Conservation (phyloP, 2,329 filamentous ascomycete species). For the Gaeumannomyces sp. region DNA sequence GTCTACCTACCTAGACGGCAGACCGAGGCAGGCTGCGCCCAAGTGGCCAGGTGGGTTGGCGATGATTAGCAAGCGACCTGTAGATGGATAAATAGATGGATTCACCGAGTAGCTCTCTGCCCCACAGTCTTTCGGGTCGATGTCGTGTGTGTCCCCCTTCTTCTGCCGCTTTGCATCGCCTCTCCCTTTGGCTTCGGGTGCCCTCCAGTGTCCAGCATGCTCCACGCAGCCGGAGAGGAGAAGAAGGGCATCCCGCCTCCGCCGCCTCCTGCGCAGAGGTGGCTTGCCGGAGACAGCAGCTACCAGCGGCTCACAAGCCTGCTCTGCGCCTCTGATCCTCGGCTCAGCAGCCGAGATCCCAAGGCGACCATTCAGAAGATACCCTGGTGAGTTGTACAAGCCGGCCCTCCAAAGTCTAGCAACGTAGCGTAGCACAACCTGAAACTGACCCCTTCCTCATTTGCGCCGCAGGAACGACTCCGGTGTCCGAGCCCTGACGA, state of each 20-base stretch:
- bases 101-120: background rate
- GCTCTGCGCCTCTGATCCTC: conserved; percentile 16
- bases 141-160: background rate
- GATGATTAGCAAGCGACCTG: no score
- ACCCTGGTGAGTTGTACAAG: background rate
- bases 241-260: background rate
- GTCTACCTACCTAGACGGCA: background rate
- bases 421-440: background rate
- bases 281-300: conserved; percentile 14
- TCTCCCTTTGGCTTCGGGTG: background rate
- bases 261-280: background rate
- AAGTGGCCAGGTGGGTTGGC: background rate
- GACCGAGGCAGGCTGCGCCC: background rate
- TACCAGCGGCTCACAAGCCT: conserved; percentile 15
- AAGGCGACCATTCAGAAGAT: conserved; percentile 12
- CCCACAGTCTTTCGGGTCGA: no score
- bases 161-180: background rate
- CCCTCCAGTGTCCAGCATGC: background rate
- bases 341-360: conserved; percentile 17
- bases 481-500: background rate
- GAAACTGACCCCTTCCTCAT: background rate
- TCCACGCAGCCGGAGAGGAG: no score
- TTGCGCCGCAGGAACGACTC: background rate
- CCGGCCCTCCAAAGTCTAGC: background rate
- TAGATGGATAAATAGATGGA: background rate